Conservation (phyloP, 345 rosid genomes). For the Kernera saxatilis region DNA sequence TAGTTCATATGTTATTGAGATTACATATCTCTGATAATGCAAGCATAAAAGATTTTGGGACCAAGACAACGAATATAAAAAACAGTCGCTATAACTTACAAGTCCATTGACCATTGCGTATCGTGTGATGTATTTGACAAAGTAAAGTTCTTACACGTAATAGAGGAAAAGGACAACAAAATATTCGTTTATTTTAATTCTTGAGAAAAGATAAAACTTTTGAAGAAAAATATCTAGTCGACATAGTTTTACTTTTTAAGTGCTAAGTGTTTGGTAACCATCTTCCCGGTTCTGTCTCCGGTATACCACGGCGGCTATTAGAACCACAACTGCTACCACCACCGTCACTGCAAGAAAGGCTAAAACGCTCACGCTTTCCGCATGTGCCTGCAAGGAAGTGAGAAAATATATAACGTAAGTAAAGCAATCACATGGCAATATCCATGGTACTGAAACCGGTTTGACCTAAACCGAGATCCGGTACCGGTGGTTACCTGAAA, state of each 20-base stretch:
- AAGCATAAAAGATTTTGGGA: slow-evolving; percentile 2
- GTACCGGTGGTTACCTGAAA: slow-evolving; percentile 32
- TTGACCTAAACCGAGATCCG: not conserved
- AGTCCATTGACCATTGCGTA: no score
- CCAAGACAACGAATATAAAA: not conserved
- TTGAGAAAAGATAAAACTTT: not conserved
- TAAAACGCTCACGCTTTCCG: slow-evolving; percentile 1
- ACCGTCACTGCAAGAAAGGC: slow-evolving; percentile 3
- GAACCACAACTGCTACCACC: slow-evolving; percentile 23
- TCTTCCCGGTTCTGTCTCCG: slow-evolving; percentile 31
- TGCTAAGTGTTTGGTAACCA: slow-evolving; percentile 43
- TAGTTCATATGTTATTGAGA: no score
- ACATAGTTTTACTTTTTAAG: slow-evolving; percentile 6
- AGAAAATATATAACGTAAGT: not conserved
- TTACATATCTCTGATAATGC: no score
- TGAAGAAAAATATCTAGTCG: not conserved
- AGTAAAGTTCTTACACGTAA: slow-evolving; percentile 4
- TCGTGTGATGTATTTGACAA: not conserved
- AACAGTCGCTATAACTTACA: no score
- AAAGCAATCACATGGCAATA: not conserved
- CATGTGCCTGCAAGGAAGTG: slow-evolving; percentile 15
- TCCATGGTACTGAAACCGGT: not conserved
- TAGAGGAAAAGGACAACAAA: not conserved
- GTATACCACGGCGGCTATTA: slow-evolving; percentile 23
- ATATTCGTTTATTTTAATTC: not conserved